Evolutionary conservation across 495 filamentous ascomycete genomes (phyloP).

Genomic region (Terfezia boudieri): DNA sequence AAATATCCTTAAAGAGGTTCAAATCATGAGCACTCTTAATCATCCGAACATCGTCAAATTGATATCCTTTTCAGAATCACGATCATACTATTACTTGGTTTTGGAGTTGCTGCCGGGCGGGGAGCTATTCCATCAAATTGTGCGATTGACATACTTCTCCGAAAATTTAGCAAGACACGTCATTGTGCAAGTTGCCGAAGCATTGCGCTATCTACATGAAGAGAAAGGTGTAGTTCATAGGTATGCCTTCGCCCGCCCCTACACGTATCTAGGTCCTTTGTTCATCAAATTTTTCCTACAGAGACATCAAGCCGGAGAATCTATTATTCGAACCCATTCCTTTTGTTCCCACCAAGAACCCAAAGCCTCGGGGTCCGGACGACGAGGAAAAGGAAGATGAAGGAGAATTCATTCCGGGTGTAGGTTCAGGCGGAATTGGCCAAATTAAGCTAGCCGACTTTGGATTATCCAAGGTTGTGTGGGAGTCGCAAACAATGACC

Average conservation of each 20-base stretch:
- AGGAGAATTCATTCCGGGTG: constrained; percentile 67
- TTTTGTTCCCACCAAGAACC: constrained; percentile 56
- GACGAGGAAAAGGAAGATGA: constrained; percentile 97
- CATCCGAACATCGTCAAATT: constrained; percentile 90
- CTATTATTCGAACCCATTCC: constrained; percentile 75
- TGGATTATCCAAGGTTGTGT: constrained; percentile 89
- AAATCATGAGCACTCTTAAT: constrained; percentile 92
- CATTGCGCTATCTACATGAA: constrained; percentile 85
- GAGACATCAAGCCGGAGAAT: constrained; percentile 98
- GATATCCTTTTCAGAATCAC: constrained; percentile 79
- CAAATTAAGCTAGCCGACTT: constrained; percentile 95
- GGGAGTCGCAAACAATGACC: constrained; percentile 98
- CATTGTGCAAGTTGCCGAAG: constrained; percentile 79
- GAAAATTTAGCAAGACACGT: constrained; percentile 88
- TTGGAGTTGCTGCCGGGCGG: constrained; percentile 88
- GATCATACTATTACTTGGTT: constrained; percentile 91
- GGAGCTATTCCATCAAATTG: constrained; percentile 96
- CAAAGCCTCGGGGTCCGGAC: constrained; percentile 53
- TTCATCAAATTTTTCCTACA: constrained; percentile 22
- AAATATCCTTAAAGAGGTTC: constrained; percentile 94
- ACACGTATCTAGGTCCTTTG: not conserved
- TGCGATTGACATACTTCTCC: constrained; percentile 93
- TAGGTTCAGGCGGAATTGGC: constrained; percentile 83
- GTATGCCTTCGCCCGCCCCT: constrained; percentile 29
- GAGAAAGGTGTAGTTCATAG: constrained; percentile 88